A percentile compares a stretch with the other conserved stretches of the same genome.
These are phyloP conservation scores for Aphanocladium album DNA, from an alignment of 2,329 filamentous ascomycete species.

Conservation along the genomic window DNA sequence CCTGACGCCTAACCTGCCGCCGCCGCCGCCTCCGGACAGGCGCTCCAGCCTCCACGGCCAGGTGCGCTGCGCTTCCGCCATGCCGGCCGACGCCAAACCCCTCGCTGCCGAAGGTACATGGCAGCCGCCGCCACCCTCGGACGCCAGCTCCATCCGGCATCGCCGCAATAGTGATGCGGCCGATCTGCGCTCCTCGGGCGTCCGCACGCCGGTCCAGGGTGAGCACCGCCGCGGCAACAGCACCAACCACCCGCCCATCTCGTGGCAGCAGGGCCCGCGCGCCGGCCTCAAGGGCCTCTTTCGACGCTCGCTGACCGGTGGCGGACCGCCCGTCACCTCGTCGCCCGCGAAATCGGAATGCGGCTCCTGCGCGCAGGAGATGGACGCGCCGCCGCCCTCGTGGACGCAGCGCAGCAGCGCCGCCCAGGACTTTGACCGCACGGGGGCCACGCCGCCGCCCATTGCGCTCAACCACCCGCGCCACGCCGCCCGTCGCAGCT, in stretches of 20 bases:
- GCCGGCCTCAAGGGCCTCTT: slow-evolving; percentile 47
- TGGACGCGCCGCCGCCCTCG: not conserved
- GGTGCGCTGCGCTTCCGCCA: slow-evolving; percentile 30
- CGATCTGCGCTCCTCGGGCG: not conserved
- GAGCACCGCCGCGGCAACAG: slow-evolving; percentile 32
- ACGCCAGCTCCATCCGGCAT: slow-evolving; percentile 14
- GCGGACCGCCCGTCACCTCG: slow-evolving; percentile 13
- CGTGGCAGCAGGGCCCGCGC: slow-evolving; percentile 38
- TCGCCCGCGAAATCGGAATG: slow-evolving; percentile 2
- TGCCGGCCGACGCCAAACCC: slow-evolving; percentile 14
- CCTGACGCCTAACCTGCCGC: slow-evolving; percentile 35
- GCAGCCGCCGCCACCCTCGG: slow-evolving; percentile 16
- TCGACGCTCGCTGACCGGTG: slow-evolving; percentile 41
- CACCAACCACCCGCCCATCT: slow-evolving; percentile 43
- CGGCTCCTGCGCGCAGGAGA: not conserved
- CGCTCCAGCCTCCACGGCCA: slow-evolving; percentile 50
- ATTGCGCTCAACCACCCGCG: slow-evolving; percentile 41
- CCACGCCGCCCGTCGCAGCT: slow-evolving; percentile 26
- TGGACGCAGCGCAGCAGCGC: slow-evolving; percentile 32
- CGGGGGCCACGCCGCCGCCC: slow-evolving; percentile 51
- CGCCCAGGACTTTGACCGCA: slow-evolving; percentile 35
- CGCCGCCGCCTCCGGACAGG: slow-evolving; percentile 45
- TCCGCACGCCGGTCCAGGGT: slow-evolving; percentile 13
- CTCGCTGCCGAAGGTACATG: slow-evolving; percentile 8
- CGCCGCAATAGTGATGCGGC: slow-evolving; percentile 13